A percentile compares a stretch with the other conserved stretches of the same genome.
Evolutionary conservation across 129 eudicot species (phyloP).

Genomic region (Flaveria linearis): DNA sequence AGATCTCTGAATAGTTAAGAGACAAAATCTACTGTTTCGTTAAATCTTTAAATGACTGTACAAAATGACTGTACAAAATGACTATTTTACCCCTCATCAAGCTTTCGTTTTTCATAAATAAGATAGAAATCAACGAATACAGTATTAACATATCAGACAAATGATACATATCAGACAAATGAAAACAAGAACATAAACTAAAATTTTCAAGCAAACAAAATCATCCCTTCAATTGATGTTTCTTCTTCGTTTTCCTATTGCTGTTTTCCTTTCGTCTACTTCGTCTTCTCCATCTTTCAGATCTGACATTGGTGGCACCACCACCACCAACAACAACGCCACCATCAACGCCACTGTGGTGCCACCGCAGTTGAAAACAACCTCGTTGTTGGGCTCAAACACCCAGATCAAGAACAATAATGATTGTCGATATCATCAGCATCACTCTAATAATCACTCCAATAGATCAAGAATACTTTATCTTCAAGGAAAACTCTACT

Average conservation of each 20-base stretch:
- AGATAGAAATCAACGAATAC: too few species aligned
- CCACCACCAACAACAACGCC: neutral
- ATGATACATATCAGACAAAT: too few species aligned
- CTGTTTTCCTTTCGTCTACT: constrained; percentile 23
- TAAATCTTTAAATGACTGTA: too few species aligned
- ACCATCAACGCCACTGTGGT: neutral
- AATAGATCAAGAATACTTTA: constrained; percentile 55
- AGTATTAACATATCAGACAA: too few species aligned
- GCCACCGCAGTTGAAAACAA: neutral
- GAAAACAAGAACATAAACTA: too few species aligned
- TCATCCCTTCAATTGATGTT: constrained; percentile 41
- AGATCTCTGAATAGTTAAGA: too few species aligned
- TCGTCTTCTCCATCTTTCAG: constrained; percentile 66
- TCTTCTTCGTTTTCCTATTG: too few species aligned
- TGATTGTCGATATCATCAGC: constrained; percentile 22
- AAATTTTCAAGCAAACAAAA: too few species aligned
- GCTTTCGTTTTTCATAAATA: too few species aligned
- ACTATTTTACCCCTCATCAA: too few species aligned
- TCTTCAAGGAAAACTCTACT: constrained; percentile 45
- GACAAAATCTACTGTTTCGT: too few species aligned
- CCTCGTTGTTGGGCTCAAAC: neutral
- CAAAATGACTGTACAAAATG: too few species aligned
- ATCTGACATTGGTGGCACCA: constrained; percentile 40
- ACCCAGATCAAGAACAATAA: constrained; percentile 22
- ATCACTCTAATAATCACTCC: constrained; percentile 8